A percentile compares a stretch with the other conserved stretches of the same genome.
phyloP scores from a whole-genome alignment of 768 basidiomycete species.

The Lepiota venenata region DNA sequence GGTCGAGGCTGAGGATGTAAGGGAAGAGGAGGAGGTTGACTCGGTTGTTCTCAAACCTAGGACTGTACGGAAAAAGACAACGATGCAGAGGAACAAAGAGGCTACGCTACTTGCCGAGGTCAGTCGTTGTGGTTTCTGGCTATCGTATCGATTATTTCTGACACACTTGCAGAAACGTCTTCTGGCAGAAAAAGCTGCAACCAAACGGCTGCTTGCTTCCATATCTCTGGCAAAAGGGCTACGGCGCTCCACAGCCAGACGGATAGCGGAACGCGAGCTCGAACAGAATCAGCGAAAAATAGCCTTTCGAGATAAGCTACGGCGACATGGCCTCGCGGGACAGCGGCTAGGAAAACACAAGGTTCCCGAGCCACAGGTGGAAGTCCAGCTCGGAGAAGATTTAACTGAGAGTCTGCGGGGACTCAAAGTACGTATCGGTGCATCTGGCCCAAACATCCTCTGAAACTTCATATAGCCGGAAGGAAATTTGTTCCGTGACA shows the following conservation, averaged over 20 bases:
- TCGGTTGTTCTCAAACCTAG: conserved; percentile 15
- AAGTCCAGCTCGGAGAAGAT: conserved; percentile 90
- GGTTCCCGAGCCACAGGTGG: conserved; percentile 64
- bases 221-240: conserved; percentile 55
- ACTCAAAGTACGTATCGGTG: conserved; percentile 60
- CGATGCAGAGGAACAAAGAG: conserved; percentile 62
- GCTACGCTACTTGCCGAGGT: conserved; percentile 65
- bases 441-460: neutral
- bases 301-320: conserved; percentile 46
- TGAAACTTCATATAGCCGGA: conserved; percentile 58
- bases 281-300: conserved; percentile 39
- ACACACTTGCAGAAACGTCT: conserved; percentile 51
- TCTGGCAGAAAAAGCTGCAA: conserved; percentile 53
- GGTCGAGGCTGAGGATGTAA: conserved; percentile 36
- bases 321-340: conserved; percentile 62
- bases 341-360: conserved; percentile 77
- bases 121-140: conserved; percentile 11
- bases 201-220: conserved; percentile 58
- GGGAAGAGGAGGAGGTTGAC: conserved; percentile 24
- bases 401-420: conserved; percentile 79
- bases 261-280: conserved; percentile 37
- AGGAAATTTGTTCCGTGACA: conserved; percentile 89
- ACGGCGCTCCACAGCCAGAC: conserved; percentile 35
- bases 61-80: conserved; percentile 43
- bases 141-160: too few species aligned